Evolutionary conservation across 1,284 basidiomycete genomes (phyloP), one percentile per base, ranked within the genome.

Genomic region (Meripilus lineatus): DNA sequence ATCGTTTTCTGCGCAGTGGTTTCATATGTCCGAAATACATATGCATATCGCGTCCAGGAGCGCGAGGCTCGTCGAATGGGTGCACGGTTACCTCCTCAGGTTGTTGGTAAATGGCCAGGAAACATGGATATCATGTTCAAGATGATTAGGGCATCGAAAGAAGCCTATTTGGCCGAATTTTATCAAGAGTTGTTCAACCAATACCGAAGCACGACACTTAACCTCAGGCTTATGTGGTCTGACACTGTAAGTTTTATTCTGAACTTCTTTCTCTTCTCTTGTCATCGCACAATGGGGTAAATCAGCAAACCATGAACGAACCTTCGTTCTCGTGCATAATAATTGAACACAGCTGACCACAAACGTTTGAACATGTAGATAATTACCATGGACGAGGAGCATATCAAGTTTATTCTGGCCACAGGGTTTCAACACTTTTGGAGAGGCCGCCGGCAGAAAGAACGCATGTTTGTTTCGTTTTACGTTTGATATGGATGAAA

Each of bases 21-120:
- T 57, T 64, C 66, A 2, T 57, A 62, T 18, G 52, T 50, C 3
- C 67, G 68, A 46, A 62, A 67, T 5, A 49, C 61, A 5, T 62
- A 68, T 44, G 52, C 55, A 40, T 49, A 62, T 42, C 45, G 55
- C 1, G 74, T 79, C 38, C 54, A 51, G n/a, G n/a, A n/a, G 23
- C 62, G 63, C 24, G 68, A 78, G 39, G 75, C 77, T 0, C 56
- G 55, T 13, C 64, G 66, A 20, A 58, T 80, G 20, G 72, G 72
- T 7, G 79, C 77, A 2, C 65, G 67, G 44, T 65, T 63, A 2
- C 75, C 82, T 38, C 75, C 77, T 3, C 64, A 70, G 21, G 75
- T 84, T n/a, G 62, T 71, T 17, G 84, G 84, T 5, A 77, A 72
- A 63, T 84, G 81, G 79, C 82, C 81, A 4, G 84, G 84, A 15